Evolutionary conservation across 2,329 filamentous ascomycete genomes (phyloP).

Genomic region (Periconia macrospinosa): DNA sequence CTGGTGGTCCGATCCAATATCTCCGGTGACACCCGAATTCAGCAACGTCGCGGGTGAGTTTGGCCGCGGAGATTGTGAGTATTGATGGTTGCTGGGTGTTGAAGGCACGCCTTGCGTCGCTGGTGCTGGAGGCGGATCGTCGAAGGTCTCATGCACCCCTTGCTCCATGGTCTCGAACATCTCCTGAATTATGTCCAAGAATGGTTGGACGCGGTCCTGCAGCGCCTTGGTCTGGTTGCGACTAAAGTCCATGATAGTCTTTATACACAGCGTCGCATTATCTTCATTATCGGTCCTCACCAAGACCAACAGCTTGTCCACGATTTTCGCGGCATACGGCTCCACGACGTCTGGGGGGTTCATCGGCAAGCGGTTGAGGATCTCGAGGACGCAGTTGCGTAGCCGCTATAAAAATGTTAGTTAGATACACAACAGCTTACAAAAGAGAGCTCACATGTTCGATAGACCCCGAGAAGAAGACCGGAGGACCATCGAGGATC

Average conservation of each 20-base stretch:
- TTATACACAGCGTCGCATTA: slow-evolving; percentile 97
- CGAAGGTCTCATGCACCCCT: slow-evolving; percentile 93
- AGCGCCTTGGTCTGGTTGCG: slow-evolving; percentile 87
- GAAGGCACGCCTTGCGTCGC: slow-evolving; percentile 61
- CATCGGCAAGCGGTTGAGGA: slow-evolving; percentile 82
- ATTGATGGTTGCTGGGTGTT: slow-evolving; percentile 63
- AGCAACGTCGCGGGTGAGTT: slow-evolving; percentile 86
- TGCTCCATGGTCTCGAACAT: slow-evolving; percentile 94
- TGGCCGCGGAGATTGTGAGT: slow-evolving; percentile 84
- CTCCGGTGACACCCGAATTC: slow-evolving; percentile 68
- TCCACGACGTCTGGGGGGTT: slow-evolving; percentile 79
- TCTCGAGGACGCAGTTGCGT: slow-evolving; percentile 90
- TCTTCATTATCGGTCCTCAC: slow-evolving; percentile 96
- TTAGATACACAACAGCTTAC: neutral
- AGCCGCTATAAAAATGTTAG: slow-evolving; percentile 64
- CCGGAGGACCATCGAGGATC: slow-evolving; percentile 81
- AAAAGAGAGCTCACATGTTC: slow-evolving; percentile 70
- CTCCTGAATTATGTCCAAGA: slow-evolving; percentile 89
- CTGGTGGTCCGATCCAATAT: slow-evolving; percentile 81
- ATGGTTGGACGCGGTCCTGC: slow-evolving; percentile 79
- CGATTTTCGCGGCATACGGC: slow-evolving; percentile 82
- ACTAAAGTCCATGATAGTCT: slow-evolving; percentile 96
- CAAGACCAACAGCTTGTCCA: slow-evolving; percentile 85
- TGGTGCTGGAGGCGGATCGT: slow-evolving; percentile 65
- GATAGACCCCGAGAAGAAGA: slow-evolving; percentile 85